phyloP scores from a whole-genome alignment of 1,139 yeast species.

The Candida frijolesensis region DNA sequence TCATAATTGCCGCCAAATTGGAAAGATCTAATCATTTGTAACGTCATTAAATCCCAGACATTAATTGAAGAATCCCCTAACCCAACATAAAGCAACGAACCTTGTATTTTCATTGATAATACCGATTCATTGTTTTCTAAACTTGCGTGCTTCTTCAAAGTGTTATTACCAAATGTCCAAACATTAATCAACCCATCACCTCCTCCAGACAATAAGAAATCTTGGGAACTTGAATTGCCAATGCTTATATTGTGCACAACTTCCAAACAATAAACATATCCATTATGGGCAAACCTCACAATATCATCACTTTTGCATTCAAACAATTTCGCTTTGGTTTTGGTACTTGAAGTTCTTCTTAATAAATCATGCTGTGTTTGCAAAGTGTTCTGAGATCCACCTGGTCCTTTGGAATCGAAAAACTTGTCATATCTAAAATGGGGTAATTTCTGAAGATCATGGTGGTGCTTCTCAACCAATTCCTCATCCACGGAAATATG shows the following conservation, averaged over 20 bases:
- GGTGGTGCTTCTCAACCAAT: neutral
- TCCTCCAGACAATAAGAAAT: constrained; percentile 57
- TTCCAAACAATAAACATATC: constrained; percentile 79
- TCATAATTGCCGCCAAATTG: constrained; percentile 36
- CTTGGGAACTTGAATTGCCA: constrained; percentile 13
- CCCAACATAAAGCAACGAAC: constrained; percentile 78
- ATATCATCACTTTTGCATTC: constrained; percentile 71
- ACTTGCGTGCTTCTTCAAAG: constrained; percentile 30
- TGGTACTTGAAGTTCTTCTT: constrained; percentile 19
- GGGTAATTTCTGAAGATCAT: constrained; percentile 55
- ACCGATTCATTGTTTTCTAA: constrained; percentile 72
- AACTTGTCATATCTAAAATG: constrained; percentile 81
- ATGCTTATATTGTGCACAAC: constrained; percentile 24
- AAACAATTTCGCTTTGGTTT: constrained; percentile 35
- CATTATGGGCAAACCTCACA: constrained; percentile 84
- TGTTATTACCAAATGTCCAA: constrained; percentile 51
- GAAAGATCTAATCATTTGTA: constrained; percentile 66
- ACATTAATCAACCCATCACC: constrained; percentile 87
- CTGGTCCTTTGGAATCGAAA: constrained; percentile 89
- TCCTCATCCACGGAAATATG: constrained; percentile 25
- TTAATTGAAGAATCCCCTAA: constrained; percentile 69
- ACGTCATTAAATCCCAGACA: constrained; percentile 83
- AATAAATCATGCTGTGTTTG: constrained; percentile 34
- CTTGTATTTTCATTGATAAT: constrained; percentile 63
- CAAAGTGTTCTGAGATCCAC: constrained; percentile 52